phyloP scores from a whole-genome alignment of 2,329 filamentous ascomycete genomes.

The Fusarium subglutinans region DNA sequence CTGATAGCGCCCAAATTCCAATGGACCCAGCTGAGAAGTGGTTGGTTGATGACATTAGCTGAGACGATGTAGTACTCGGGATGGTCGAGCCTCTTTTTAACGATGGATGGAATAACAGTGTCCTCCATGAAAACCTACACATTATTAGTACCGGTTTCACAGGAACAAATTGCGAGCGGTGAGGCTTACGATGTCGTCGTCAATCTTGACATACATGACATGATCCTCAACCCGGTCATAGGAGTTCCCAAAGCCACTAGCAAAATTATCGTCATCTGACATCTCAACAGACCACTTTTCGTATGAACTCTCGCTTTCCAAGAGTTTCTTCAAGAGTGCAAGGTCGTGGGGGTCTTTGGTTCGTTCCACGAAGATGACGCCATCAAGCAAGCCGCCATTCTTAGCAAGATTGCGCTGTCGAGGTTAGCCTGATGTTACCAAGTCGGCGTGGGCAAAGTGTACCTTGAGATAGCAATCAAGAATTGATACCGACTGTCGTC shows the following conservation, averaged over 20 bases:
- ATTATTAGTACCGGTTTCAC: not conserved
- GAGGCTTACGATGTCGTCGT: slow-evolving; percentile 50
- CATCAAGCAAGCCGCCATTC: slow-evolving; percentile 56
- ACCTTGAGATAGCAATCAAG: slow-evolving; percentile 58
- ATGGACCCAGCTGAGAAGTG: slow-evolving; percentile 63
- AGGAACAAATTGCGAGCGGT: accelerated
- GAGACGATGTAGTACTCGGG: slow-evolving; percentile 62
- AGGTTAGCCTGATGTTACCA: not conserved
- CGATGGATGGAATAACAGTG: slow-evolving; percentile 59
- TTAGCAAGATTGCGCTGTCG: slow-evolving; percentile 53
- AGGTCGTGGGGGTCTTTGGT: slow-evolving; percentile 53
- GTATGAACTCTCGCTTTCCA: slow-evolving; percentile 50
- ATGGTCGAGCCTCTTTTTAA: slow-evolving; percentile 61
- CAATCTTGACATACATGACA: slow-evolving; percentile 52
- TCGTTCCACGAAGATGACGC: slow-evolving; percentile 56
- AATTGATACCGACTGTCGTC: slow-evolving; percentile 54
- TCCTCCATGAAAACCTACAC: slow-evolving; percentile 50
- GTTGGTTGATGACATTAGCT: slow-evolving; percentile 66
- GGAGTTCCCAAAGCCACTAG: slow-evolving; percentile 49
- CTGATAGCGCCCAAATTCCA: slow-evolving; percentile 61
- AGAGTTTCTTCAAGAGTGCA: slow-evolving; percentile 51
- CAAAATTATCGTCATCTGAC: slow-evolving; percentile 41
- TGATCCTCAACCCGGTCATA: slow-evolving; percentile 59
- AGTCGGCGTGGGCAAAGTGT: not conserved
- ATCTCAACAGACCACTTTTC: slow-evolving; percentile 50